Evolutionary conservation across 306 rosid genomes (phyloP).

Genomic region (barrel medic (Medicago truncatula)): MtrunA17r5.0-ANR NC_053044.1:51112001-51112500

Average conservation of each 20-base stretch:
- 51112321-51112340: neutral
- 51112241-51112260: neutral
- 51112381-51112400: neutral
- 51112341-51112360: neutral
- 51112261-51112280: neutral
- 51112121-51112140: neutral
- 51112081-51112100: neutral
- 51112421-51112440: neutral
- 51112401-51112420: neutral
- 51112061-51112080: neutral
- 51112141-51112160: no score
- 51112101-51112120: neutral
- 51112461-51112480: constrained; percentile 8
- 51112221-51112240: neutral
- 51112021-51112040: neutral
- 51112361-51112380: neutral
- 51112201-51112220: neutral
- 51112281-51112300: neutral
- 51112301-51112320: neutral
- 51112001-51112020: neutral
- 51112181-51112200: neutral
- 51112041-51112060: neutral
- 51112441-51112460: constrained; percentile 14
- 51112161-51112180: no score
- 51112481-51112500: constrained; percentile 4